Evolutionary conservation across 1,139 yeast genomes (phyloP), one percentile per base, ranked within the genome.

Genomic region (Geotrichum aggregatum): DNA sequence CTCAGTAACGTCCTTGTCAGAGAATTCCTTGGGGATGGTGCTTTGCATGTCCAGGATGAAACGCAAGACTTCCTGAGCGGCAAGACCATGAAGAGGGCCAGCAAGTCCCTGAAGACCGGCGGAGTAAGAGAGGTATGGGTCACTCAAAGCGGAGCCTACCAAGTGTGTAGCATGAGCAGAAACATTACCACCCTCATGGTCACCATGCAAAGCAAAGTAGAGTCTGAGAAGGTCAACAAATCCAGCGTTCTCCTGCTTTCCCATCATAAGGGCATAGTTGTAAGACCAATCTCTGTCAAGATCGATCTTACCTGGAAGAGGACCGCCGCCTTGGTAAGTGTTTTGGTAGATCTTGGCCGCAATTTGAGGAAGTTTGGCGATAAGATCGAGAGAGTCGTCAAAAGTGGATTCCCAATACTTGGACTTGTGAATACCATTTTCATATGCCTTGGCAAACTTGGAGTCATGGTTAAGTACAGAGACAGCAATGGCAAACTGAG

Each of bases 101-200:
- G 98, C 98, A 69, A 91, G 81, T 74, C 98, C 98, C 76, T 87
- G 87, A 71, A 91, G 76, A 72, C 97, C 97, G 54, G 97, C 96
- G 58, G 97, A 84, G 64, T 87, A 82, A 46, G 96, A 86, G 67
- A 91, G 79, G 80, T 79, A 88, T 68, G 97, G 97, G 56, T 95
- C 89, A 24, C 96, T 84, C 65, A 91, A 80, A 55, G 98, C 97
- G 35, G 96, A 87, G 64, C 97, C 97, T 60, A 91, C 97, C 73
- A 91, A 79, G 75, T 91, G 97, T 62, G 98, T 89, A 66, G 97
- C 83, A 78, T 91, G 98, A 50, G 97, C 97, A 58, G 96, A 87
- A 58, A 91, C 98, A 70, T 91, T 91, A 74, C 98, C 98, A 76
- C 97, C 97, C 77, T 91, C 98, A 76, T 91, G 98, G 74, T 91